phyloP scores from a whole-genome alignment of 2,329 filamentous ascomycete species.

The Parastagonospora avenae region DNA sequence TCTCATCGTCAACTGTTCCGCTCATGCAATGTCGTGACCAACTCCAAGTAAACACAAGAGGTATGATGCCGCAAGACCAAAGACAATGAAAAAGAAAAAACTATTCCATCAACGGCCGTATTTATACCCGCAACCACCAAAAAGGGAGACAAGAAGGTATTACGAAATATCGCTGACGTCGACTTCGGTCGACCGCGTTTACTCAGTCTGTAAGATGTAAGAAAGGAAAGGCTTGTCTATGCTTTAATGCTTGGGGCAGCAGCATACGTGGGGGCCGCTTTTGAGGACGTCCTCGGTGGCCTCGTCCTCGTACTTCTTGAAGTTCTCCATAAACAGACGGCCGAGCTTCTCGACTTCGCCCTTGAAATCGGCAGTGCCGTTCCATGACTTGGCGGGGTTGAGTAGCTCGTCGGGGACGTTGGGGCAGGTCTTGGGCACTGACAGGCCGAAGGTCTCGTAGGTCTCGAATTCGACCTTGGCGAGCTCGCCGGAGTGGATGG shows the following conservation, averaged over 20 bases:
- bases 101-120: conserved; percentile 11
- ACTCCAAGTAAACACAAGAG: not conserved
- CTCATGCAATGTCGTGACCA: not conserved
- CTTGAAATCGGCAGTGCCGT: conserved; percentile 79
- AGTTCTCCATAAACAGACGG: conserved; percentile 92
- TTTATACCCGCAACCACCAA: conserved; percentile 17
- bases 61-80: conserved; percentile 1
- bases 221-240: not conserved
- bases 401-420: conserved; percentile 89
- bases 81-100: conserved; percentile 2
- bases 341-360: conserved; percentile 90
- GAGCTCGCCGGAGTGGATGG: conserved; percentile 96
- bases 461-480: conserved; percentile 91
- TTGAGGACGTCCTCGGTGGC: conserved; percentile 59
- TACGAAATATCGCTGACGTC: conserved; percentile 17
- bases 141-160: conserved; percentile 1
- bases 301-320: conserved; percentile 89
- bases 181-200: conserved; percentile 14
- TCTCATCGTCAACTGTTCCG: not conserved
- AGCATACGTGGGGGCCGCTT: conserved; percentile 52
- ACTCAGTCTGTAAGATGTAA: conserved; percentile 15
- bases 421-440: conserved; percentile 89
- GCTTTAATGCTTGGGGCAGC: conserved; percentile 43
- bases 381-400: conserved; percentile 95
- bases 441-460: conserved; percentile 95